Conservation (phyloP, 2,329 filamentous ascomycete genomes). For the Hypoxylon sp. region DNA sequence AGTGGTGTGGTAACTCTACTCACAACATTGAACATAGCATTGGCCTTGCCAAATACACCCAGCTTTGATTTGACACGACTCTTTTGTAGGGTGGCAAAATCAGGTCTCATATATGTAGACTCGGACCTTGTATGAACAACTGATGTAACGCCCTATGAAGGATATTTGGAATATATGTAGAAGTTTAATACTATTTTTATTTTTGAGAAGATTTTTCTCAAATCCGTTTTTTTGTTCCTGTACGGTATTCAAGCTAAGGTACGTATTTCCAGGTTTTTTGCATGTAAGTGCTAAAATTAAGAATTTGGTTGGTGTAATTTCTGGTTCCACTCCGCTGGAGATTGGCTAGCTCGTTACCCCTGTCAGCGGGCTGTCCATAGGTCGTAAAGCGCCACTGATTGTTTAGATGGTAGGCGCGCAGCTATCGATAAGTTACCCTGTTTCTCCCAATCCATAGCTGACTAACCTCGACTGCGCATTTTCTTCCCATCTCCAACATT, state of each 20-base stretch:
- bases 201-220: not conserved
- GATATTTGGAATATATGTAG: not conserved
- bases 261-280: not conserved
- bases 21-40: slow-evolving; percentile 18
- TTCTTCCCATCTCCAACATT: slow-evolving; percentile 21
- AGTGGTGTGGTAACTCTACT: slow-evolving; percentile 29
- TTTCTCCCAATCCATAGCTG: not conserved
- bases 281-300: slow-evolving; percentile 2
- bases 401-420: slow-evolving; percentile 1
- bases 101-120: not conserved
- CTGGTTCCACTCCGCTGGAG: not conserved
- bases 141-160: not conserved
- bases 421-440: slow-evolving; percentile 13
- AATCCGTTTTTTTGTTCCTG: not conserved
- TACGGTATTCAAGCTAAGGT: not conserved
- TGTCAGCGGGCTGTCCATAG: no score
- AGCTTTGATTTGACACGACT: slow-evolving; percentile 26
- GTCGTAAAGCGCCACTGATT: no score
- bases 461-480: slow-evolving; percentile 18
- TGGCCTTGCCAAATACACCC: slow-evolving; percentile 33
- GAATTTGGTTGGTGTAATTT: slow-evolving; percentile 14
- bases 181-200: not conserved
- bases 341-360: not conserved
- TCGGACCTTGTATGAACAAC: not conserved
- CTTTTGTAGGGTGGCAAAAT: not conserved